Conservation (phyloP, 1,284 basidiomycete genomes). For the Inonotus obliquus region DNA sequence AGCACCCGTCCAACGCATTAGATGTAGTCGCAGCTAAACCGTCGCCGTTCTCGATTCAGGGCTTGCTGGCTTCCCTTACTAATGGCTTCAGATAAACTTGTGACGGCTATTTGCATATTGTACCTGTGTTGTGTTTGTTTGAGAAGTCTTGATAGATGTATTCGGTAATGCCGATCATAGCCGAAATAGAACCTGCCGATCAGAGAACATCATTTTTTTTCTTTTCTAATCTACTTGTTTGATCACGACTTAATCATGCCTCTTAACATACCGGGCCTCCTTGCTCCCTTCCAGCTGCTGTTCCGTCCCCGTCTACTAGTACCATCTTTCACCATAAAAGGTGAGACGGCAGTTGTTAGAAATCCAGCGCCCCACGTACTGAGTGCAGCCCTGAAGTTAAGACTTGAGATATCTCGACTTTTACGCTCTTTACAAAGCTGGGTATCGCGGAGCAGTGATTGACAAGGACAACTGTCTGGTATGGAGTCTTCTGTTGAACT, state of each 20-base stretch:
- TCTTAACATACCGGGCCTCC: conserved; percentile 71
- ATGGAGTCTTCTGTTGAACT: conserved; percentile 26
- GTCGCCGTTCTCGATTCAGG: too few relatives aligned
- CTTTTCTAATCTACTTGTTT: too few relatives aligned
- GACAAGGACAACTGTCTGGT: conserved; percentile 99
- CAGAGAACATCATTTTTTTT: neutral
- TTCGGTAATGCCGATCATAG: neutral
- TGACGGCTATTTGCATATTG: neutral
- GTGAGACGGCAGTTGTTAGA: conserved; percentile 36
- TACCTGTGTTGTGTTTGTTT: neutral
- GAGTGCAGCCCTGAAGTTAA: conserved; percentile 37
- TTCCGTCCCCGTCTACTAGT: conserved; percentile 70
- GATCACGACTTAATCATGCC: conserved; percentile 44
- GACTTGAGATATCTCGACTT: conserved; percentile 90
- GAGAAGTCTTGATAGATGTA: neutral
- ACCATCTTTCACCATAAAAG: conserved; percentile 69
- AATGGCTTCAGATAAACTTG: neutral
- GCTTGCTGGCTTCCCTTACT: neutral
- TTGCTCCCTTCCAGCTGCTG: conserved; percentile 72
- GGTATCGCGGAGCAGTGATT: conserved; percentile 85
- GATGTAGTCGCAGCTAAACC: too few relatives aligned
- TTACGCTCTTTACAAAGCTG: conserved; percentile 64
- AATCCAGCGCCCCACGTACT: neutral
- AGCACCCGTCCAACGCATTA: neutral
- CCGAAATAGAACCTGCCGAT: neutral